Conservation (phyloP, 2,329 filamentous ascomycete species). For the Nigrograna mackinnonii region DNA sequence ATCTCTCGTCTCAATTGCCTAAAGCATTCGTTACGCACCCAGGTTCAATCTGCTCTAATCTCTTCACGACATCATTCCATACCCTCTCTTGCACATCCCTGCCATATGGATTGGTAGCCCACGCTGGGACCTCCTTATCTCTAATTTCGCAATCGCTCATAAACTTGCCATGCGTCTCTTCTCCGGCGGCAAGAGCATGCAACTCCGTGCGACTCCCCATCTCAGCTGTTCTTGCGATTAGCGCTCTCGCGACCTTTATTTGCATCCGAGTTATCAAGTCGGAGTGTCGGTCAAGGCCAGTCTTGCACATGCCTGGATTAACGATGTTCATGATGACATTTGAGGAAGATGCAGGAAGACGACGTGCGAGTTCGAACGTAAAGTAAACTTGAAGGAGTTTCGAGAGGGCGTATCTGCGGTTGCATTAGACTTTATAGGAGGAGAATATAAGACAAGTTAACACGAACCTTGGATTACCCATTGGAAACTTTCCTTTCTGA, state of each 20-base stretch:
- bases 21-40: neutral
- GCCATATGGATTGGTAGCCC: neutral
- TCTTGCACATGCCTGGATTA: neutral
- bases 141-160: constrained; percentile 4
- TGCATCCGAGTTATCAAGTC: neutral
- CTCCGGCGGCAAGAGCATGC: constrained; percentile 2
- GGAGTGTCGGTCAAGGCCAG: neutral
- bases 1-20: neutral
- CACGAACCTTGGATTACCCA: no score
- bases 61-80: neutral
- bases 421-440: no score
- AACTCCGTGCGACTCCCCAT: constrained; percentile 5
- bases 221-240: constrained; percentile 7
- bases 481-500: no score
- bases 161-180: constrained; percentile 4
- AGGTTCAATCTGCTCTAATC: neutral
- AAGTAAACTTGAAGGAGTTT: neutral
- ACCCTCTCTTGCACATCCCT: neutral
- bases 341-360: neutral
- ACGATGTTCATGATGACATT: neutral
- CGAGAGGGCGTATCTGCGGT: neutral
- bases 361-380: neutral
- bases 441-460: no score
- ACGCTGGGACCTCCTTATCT: neutral
- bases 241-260: neutral